Conservation (phyloP, 2,329 filamentous ascomycete species). For the Aspergillus brunneoviolaceus region DNA sequence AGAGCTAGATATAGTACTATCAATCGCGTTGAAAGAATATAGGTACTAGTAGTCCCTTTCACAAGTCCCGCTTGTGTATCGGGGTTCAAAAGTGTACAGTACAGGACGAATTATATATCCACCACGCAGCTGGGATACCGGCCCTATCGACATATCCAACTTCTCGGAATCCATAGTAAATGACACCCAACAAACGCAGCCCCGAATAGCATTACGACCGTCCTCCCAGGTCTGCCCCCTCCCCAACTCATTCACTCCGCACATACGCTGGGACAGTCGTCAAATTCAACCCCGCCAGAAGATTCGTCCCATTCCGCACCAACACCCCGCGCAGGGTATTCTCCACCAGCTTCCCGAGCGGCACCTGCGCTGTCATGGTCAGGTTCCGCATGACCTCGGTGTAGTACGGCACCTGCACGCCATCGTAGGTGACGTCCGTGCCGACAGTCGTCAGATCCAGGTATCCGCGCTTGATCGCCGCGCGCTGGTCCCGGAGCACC, state of each 20-base stretch:
- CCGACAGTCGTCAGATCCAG: conserved; percentile 30
- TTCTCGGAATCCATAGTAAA: no score
- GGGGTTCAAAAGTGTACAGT: no score
- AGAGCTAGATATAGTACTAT: no score
- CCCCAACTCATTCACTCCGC: background rate
- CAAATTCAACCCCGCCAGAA: conserved; percentile 7
- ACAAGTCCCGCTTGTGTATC: no score
- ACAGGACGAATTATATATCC: no score
- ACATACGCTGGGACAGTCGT: background rate
- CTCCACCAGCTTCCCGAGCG: conserved; percentile 26
- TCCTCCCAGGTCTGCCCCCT: no score
- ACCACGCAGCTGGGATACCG: no score
- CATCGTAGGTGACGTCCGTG: conserved; percentile 31
- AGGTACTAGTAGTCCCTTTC: no score
- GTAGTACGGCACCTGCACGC: conserved; percentile 35
- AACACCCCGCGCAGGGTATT: conserved; percentile 32
- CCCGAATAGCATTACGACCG: no score
- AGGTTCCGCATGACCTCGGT: conserved; percentile 34
- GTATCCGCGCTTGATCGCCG: conserved; percentile 27
- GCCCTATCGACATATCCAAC: no score
- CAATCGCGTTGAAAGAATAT: no score
- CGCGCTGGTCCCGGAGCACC: conserved; percentile 27
- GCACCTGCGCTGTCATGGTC: conserved; percentile 29
- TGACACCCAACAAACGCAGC: no score
- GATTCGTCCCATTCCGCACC: conserved; percentile 16